Conservation (phyloP, 345 rosid species). For the Moringa oleifera region DNA sequence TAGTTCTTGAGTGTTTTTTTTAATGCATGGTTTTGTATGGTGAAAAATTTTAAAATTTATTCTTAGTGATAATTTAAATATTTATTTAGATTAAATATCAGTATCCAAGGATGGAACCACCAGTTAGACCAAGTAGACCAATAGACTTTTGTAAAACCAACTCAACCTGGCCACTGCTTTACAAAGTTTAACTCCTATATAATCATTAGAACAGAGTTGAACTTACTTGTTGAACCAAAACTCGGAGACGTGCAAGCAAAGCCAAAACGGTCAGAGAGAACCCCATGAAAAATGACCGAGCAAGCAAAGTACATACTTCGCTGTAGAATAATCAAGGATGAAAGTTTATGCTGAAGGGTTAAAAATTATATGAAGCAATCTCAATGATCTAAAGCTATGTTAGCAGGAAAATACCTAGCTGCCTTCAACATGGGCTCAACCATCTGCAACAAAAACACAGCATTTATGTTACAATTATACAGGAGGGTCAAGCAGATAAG, state of each 20-base stretch:
- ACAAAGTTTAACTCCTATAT: neutral
- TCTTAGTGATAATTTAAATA: too few species aligned
- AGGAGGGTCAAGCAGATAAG: neutral
- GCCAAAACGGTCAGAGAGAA: constrained; percentile 71
- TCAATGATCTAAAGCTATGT: neutral
- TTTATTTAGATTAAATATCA: too few species aligned
- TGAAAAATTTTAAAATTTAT: too few species aligned
- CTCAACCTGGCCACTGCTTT: neutral
- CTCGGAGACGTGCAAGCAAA: constrained; percentile 82
- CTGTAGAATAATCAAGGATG: constrained; percentile 37
- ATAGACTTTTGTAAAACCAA: neutral
- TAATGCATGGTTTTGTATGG: too few species aligned
- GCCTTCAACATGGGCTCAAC: constrained; percentile 88
- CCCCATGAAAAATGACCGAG: constrained; percentile 80
- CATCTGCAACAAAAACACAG: constrained; percentile 54
- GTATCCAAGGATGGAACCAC: neutral
- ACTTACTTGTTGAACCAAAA: constrained; percentile 87
- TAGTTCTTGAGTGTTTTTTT: too few species aligned
- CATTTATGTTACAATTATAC: neutral
- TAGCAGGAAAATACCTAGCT: constrained; percentile 45
- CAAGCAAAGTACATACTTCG: constrained; percentile 67
- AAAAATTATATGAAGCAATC: neutral
- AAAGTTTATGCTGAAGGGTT: constrained; percentile 2
- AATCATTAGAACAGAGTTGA: neutral
- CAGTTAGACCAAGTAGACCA: neutral